These are phyloP conservation scores for Chalciporus sphaerocephalus DNA, from an alignment of 768 basidiomycete species.

Conservation along the genomic window DNA sequence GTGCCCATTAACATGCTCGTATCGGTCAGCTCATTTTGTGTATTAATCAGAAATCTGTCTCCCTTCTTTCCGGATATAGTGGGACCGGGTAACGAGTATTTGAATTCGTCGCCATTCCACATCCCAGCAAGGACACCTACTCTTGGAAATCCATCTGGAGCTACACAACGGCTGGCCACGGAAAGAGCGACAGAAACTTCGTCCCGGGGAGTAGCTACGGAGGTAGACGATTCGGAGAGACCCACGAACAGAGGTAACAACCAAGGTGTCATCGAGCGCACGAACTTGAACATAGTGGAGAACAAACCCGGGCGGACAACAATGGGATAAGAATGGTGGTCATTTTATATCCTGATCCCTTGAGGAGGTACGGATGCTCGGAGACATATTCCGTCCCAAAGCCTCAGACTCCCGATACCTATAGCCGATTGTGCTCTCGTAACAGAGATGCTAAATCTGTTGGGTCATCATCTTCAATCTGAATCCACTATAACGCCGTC, in stretches of 20 bases:
- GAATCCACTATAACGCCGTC: too few relatives aligned
- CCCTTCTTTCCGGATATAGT: constrained; percentile 38
- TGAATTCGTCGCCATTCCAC: not conserved
- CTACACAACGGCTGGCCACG: constrained; percentile 5
- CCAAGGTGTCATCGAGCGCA: not conserved
- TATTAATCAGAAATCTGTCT: constrained; percentile 16
- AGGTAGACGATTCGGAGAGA: not conserved
- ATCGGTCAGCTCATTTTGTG: constrained; percentile 18
- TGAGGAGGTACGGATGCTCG: too few relatives aligned
- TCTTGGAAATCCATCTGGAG: constrained; percentile 13
- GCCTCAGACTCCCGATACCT: too few relatives aligned
- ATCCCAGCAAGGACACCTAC: constrained; percentile 35
- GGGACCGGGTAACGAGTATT: constrained; percentile 35
- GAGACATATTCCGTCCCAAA: too few relatives aligned
- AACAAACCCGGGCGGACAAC: not conserved
- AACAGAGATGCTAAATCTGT: too few relatives aligned
- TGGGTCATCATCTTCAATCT: too few relatives aligned
- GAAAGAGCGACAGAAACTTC: not conserved
- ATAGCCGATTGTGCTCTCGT: not conserved
- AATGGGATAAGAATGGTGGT: not conserved
- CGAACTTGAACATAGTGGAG: not conserved
- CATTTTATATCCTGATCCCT: too few relatives aligned
- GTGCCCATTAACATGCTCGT: constrained; percentile 19
- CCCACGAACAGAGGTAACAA: not conserved
- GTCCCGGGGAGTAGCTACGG: not conserved